Evolutionary conservation across 1,284 basidiomycete genomes (phyloP).

Genomic region (Ceratobasidium sp.): DNA sequence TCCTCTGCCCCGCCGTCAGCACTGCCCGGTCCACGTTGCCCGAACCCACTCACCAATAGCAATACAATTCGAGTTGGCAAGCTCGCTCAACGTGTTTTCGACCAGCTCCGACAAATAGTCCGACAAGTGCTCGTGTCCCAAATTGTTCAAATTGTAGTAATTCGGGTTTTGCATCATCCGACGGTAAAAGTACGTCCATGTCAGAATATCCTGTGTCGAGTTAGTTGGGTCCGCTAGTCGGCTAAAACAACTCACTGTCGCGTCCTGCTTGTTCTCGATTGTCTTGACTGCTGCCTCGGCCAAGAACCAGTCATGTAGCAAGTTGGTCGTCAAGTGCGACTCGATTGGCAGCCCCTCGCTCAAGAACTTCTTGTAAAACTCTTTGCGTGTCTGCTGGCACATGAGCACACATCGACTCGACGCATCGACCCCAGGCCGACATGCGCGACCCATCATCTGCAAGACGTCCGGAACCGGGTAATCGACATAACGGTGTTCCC

Average conservation of each 20-base stretch:
- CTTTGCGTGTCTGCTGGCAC: slow-evolving; percentile 95
- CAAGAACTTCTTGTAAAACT: slow-evolving; percentile 99
- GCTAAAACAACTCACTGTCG: slow-evolving; percentile 67
- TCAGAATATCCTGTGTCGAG: slow-evolving; percentile 75
- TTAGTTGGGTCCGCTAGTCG: slow-evolving; percentile 39
- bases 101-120: slow-evolving; percentile 96
- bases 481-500: slow-evolving; percentile 95
- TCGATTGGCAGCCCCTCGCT: slow-evolving; percentile 97
- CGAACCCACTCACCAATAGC: slow-evolving; percentile 69
- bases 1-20: slow-evolving; percentile 63
- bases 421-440: slow-evolving; percentile 83
- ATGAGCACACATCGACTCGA: slow-evolving; percentile 91
- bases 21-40: slow-evolving; percentile 29
- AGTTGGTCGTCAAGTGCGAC: slow-evolving; percentile 84
- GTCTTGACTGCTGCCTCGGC: slow-evolving; percentile 98
- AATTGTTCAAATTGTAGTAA: slow-evolving; percentile 93
- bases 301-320: slow-evolving; percentile 95
- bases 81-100: slow-evolving; percentile 87
- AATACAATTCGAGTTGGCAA: slow-evolving; percentile 95
- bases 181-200: slow-evolving; percentile 96
- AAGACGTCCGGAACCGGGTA: slow-evolving; percentile 97
- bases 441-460: slow-evolving; percentile 98
- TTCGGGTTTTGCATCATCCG: slow-evolving; percentile 94
- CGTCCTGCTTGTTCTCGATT: slow-evolving; percentile 98
- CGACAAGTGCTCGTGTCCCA: slow-evolving; percentile 89